phyloP scores from a whole-genome alignment of 2,329 filamentous ascomycete genomes.

The Alternaria atra region DNA sequence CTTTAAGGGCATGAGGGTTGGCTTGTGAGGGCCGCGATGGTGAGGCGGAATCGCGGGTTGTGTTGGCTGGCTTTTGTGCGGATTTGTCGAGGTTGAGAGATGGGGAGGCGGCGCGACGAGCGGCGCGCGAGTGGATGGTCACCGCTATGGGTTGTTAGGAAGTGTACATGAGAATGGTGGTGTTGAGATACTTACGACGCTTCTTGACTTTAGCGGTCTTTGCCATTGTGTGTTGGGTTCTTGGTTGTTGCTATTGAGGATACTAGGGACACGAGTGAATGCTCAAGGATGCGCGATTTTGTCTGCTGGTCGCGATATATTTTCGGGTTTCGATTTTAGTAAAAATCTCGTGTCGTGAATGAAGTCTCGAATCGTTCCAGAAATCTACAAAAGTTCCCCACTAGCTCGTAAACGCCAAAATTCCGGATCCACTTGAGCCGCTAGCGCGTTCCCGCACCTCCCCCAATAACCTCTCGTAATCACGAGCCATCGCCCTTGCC shows the following conservation, averaged over 20 bases:
- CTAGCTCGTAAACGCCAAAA: conserved; percentile 23
- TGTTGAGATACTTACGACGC: conserved; percentile 41
- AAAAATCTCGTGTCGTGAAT: background rate
- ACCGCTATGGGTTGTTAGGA: conserved; percentile 56
- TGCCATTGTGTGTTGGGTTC: conserved; percentile 45
- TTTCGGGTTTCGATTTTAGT: background rate
- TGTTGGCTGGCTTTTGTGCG: conserved; percentile 61
- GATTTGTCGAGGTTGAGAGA: conserved; percentile 77
- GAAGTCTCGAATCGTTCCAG: background rate
- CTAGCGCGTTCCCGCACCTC: conserved; percentile 25
- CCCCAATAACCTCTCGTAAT: conserved; percentile 19
- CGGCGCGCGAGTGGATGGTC: conserved; percentile 77
- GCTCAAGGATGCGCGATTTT: background rate
- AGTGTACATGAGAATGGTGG: background rate
- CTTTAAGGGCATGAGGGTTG: conserved; percentile 67
- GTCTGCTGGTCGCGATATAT: background rate
- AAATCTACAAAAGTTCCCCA: conserved; percentile 24
- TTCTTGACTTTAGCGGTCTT: conserved; percentile 60
- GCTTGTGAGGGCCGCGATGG: conserved; percentile 33
- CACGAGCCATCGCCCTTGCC: conserved; percentile 18
- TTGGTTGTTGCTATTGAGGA: background rate
- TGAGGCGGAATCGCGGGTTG: conserved; percentile 41
- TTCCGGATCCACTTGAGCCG: conserved; percentile 18
- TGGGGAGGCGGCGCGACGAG: conserved; percentile 75
- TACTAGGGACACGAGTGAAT: background rate